Base-by-base conservation (phyloP, 345 rosid species). In the Cardamine resedifolia region DNA sequence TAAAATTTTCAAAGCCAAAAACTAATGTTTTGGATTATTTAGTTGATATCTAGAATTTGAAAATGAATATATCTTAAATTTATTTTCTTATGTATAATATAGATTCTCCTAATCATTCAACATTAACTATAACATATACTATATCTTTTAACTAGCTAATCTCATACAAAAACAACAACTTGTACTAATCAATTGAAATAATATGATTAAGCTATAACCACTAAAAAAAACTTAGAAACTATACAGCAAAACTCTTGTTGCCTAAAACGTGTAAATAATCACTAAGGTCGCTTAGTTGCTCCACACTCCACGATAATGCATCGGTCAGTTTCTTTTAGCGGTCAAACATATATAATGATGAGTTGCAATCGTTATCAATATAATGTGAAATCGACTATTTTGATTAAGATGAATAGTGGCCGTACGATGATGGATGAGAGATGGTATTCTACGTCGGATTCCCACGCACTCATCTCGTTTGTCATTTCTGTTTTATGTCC, bases 401-500 rank as follows among this genome's bases (percentile, higher is more conserved):
- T 66, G 30, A 24, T 36, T 21, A 64, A 66, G 27, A 38, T 74
- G 67, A 27, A 67, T 31, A 59, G 47, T 66, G 45, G 44, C 55
- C 57, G 73, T 75, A 75, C 78, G 56, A 67, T 66, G 72, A 66
- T 57, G 60, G 66, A 24, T 6, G 45, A 36, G 60, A 58, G 66
- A 38, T 49, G 45, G 53, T 66, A 47, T 66, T 24, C 12, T 28
- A 41, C 68, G 73, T 59, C 57, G 56, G 78, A 67, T 67, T 74
- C 72, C 58, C 26, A 65, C 65, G 72, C 33, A 73, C 66, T 64
- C 70, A 30, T 15, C 48, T 34, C 55, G 24, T 55, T 65, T 63
- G 64, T 53, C 58, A 15, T 53, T 53, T 65, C 50, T 57, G 28
- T 53, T 56, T 53, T 49, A 58, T 74, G 72, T 74, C 73, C 73